Evolutionary conservation across 169 alveolate species (phyloP).

Genomic region (Plasmodium vinckei): DNA sequence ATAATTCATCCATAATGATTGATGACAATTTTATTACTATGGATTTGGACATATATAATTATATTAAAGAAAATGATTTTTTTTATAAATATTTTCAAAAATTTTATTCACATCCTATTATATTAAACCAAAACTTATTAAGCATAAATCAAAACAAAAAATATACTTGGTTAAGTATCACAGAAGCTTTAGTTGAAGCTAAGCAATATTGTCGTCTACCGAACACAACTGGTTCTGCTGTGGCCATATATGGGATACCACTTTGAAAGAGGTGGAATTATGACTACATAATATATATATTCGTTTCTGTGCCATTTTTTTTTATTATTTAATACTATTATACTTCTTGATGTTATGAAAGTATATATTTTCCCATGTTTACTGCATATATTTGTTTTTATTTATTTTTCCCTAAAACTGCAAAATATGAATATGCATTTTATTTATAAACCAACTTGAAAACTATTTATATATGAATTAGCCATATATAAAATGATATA

Average conservation of each 20-base stretch:
- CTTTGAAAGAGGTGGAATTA: slow-evolving; percentile 27
- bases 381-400: no score
- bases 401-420: no score
- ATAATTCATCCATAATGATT: slow-evolving; percentile 10
- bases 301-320: not conserved
- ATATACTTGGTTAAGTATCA: slow-evolving; percentile 73
- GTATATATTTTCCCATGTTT: not conserved
- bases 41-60: slow-evolving; percentile 35
- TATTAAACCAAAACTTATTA: slow-evolving; percentile 53
- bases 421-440: no score
- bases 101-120: slow-evolving; percentile 12
- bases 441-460: no score
- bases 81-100: slow-evolving; percentile 58
- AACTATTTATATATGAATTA: no score
- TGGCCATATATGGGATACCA: slow-evolving; percentile 81
- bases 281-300: not conserved
- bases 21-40: slow-evolving; percentile 58
- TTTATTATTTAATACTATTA: slow-evolving; percentile 8
- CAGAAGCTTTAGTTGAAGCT: slow-evolving; percentile 81
- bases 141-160: slow-evolving; percentile 54
- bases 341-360: not conserved
- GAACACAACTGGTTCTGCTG: slow-evolving; percentile 80
- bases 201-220: slow-evolving; percentile 82
- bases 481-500: no score
- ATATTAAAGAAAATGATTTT: slow-evolving; percentile 45